Evolutionary conservation across 371 early-diverging fungal genomes (phyloP).

Genomic region (Lichtheimia corymbifera): DNA sequence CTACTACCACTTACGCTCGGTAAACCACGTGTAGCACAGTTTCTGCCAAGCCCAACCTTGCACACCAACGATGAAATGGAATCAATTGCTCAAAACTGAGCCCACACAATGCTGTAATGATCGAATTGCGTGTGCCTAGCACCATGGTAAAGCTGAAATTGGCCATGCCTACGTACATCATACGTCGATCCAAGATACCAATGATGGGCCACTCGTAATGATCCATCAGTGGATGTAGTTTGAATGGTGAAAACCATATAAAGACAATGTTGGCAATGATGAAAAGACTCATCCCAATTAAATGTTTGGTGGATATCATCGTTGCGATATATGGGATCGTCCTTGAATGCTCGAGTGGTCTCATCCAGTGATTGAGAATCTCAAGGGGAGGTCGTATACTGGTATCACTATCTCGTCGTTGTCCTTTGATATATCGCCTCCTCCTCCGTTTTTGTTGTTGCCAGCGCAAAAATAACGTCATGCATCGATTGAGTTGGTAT

Average conservation of each 20-base stretch:
- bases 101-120: conserved; percentile 39
- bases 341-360: conserved; percentile 24
- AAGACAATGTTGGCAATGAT: conserved; percentile 32
- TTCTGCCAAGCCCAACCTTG: conserved; percentile 40
- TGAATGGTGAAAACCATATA: conserved; percentile 33
- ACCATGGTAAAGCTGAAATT: conserved; percentile 46
- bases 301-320: conserved; percentile 41
- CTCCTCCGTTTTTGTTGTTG: conserved; percentile 9
- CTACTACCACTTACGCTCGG: conserved; percentile 29
- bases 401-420: not conserved
- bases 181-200: conserved; percentile 39
- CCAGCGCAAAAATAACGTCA: conserved; percentile 25
- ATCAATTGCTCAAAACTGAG: conserved; percentile 41
- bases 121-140: conserved; percentile 39
- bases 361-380: conserved; percentile 3
- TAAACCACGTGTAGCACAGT: conserved; percentile 40
- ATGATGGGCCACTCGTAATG: conserved; percentile 11
- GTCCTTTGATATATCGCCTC: not conserved
- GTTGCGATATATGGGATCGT: conserved; percentile 40
- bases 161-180: conserved; percentile 40
- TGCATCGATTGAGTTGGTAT: conserved; percentile 31
- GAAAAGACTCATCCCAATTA: conserved; percentile 31
- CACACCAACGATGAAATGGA: conserved; percentile 47
- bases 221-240: conserved; percentile 12
- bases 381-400: not conserved